Evolutionary conservation across 306 rosid genomes (phyloP).

Genomic region (Acmispon strigosus): DNA sequence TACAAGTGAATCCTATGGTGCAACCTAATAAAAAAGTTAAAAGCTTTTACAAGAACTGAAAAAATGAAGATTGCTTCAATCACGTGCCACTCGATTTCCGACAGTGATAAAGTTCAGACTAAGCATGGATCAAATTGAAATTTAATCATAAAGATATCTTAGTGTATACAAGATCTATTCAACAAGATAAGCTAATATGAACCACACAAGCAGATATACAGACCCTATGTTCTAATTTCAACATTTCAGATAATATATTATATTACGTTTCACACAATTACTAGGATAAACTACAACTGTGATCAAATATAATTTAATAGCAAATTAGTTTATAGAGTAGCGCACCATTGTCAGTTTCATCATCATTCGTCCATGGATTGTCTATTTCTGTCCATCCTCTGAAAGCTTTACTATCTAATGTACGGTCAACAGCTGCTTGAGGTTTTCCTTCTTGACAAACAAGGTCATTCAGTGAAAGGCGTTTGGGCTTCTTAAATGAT

Average conservation of each 20-base stretch:
- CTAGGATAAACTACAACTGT: background rate
- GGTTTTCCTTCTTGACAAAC: constrained; percentile 98
- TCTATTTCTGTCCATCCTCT: constrained; percentile 84
- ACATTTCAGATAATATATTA: background rate
- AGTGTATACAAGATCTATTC: background rate
- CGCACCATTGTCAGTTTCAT: constrained; percentile 87
- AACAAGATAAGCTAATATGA: background rate
- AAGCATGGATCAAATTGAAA: background rate
- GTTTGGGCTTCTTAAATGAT: constrained; percentile 60
- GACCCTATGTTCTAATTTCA: background rate
- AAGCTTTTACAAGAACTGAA: background rate
- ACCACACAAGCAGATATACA: background rate
- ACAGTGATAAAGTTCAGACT: background rate
- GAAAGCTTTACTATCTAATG: constrained; percentile 73
- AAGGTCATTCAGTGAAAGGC: constrained; percentile 59
- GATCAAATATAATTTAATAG: background rate
- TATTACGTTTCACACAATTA: background rate
- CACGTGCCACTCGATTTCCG: background rate
- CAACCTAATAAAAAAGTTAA: background rate
- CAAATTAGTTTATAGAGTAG: constrained; percentile 2
- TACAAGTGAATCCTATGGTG: background rate
- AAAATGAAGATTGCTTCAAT: background rate
- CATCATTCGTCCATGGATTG: constrained; percentile 93
- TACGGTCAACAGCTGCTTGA: constrained; percentile 90
- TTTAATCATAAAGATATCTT: background rate